Base-by-base conservation (phyloP, 176 grass and related monocot genomes). In the Cymbopogon citratus region DNA sequence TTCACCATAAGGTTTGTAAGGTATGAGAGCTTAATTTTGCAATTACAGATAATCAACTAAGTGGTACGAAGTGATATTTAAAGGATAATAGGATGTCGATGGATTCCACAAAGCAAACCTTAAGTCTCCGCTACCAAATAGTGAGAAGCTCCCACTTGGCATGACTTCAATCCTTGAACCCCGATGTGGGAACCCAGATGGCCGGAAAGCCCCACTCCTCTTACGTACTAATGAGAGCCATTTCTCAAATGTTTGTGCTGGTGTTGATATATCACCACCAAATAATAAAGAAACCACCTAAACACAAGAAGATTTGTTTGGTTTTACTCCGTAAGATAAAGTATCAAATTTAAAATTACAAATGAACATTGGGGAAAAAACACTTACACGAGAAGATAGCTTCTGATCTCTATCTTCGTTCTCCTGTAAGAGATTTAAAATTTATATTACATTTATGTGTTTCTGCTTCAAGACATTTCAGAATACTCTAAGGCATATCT, bases 201-300 rank as follows among this genome's bases (percentile, higher is more conserved):
- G 88, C 28, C 74, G 89, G 45, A 90, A 82, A 65, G 86, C 81
- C n/a, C 86, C 90, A 63, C 87, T 95, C 34, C 90, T 78, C 56
- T 85, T 93, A 90, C 92, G 96, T 61, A 98, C 96, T 69, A 98
- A 27, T 2, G 86, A 83, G 19, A 98, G 44, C 96, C 96, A 98
- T 91, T 87, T 93, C 82, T 98, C 92, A 7, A 93, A 93, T 54
- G 87, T 73, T 16, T 93, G 96, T 5, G 43, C 92, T 8, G 90
- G 81, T 56, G 86, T 76, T 51, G 85, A 71, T 45, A 80, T 80
- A 48, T 94, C 92, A 44, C 93, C 90, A 65, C 92, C 86, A 81
- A 92, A 89, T 23, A 98, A 80, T 73, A 93, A 84, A 8, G 90
- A 98, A 75, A 95, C 86, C 78, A 94, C 92, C 95, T 98, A 79